Evolutionary conservation across 2,329 filamentous ascomycete species (phyloP), one percentile per base, ranked within the genome.

Genomic region (Thielaviopsis populi): DNA sequence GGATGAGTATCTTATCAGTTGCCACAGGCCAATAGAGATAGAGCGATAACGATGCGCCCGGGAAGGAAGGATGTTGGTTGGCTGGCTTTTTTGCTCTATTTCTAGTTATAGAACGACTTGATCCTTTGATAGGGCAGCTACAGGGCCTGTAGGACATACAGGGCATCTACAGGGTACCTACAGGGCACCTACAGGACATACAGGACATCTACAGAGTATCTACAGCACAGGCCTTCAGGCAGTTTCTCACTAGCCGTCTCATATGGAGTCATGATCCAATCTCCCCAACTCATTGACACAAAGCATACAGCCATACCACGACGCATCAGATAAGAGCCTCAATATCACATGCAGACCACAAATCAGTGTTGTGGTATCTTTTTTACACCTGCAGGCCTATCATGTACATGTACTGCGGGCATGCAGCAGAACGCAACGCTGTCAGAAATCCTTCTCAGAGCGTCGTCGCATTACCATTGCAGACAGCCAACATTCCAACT

Each of bases 1-100:
- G 59, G 24, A 24, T 37, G 40, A 27, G 50, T 43, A 50, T 46
- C 59, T 61, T 61, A 61, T 61, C 59, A 41, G 42, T 7, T 13
- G 17, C 22, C 4, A 4, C 13, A 5, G 46, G 46, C 59, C 59
- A 61, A 61, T 61, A 19, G 46, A 15, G 24, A 42, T 2, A 13
- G 5, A 61, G 59, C 19, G 30, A 42, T 40, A 40, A 13, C 30
- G 42, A 17, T 17, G 11, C 19, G 33, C 4, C 30, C 30, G 11
- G 13, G 17, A 42, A 33, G 37, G 15, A 54, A 33, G 50, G 50
- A 30, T 54, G 4, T 1, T 33, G n/a, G 13, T 24, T 33, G 33
- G 50, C 50, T 54, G 50, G 30, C 50, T 17, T 33, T 54, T 33
- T 13, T 22, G 27, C 24, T 33, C 13, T 54, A 2, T 54, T 33